These are phyloP conservation scores for Dioscorea cayenensis DNA, from an alignment of 116 monocot species.

Conservation along the genomic window DNA sequence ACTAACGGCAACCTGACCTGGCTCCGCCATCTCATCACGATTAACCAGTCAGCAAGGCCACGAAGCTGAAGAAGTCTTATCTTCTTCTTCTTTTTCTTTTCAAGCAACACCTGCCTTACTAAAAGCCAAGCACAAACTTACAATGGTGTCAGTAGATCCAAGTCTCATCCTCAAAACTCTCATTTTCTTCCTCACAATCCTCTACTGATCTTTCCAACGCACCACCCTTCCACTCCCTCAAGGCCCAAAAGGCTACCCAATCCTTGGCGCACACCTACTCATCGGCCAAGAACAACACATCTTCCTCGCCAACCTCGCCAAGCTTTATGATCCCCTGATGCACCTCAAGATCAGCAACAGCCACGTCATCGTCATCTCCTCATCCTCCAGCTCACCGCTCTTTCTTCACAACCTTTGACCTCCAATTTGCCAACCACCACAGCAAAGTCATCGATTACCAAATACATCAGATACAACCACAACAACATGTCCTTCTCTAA, in stretches of 20 bases:
- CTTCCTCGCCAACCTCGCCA: slow-evolving; percentile 25
- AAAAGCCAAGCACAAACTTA: no score
- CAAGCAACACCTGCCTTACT: no score
- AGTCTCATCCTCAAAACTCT: background rate
- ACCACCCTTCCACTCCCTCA: slow-evolving; percentile 5
- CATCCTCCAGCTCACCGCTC: slow-evolving; percentile 23
- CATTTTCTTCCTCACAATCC: background rate
- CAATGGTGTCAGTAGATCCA: background rate
- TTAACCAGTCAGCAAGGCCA: no score
- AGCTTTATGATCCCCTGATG: slow-evolving; percentile 34
- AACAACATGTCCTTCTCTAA: slow-evolving; percentile 42
- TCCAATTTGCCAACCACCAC: slow-evolving; percentile 34
- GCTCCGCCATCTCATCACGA: no score
- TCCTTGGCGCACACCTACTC: slow-evolving; percentile 10
- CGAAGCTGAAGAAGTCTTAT: no score
- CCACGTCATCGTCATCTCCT: slow-evolving; percentile 31
- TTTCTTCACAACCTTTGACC: slow-evolving; percentile 41
- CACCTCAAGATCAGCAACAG: slow-evolving; percentile 42
- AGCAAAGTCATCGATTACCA: slow-evolving; percentile 5
- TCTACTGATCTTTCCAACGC: background rate
- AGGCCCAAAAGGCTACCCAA: background rate
- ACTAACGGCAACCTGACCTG: no score
- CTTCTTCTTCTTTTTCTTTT: no score
- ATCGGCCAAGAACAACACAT: slow-evolving; percentile 28
- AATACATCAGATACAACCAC: slow-evolving; percentile 25